Base-by-base conservation (phyloP, 2,329 filamentous ascomycete species). In the Fusarium nelsonii region DNA sequence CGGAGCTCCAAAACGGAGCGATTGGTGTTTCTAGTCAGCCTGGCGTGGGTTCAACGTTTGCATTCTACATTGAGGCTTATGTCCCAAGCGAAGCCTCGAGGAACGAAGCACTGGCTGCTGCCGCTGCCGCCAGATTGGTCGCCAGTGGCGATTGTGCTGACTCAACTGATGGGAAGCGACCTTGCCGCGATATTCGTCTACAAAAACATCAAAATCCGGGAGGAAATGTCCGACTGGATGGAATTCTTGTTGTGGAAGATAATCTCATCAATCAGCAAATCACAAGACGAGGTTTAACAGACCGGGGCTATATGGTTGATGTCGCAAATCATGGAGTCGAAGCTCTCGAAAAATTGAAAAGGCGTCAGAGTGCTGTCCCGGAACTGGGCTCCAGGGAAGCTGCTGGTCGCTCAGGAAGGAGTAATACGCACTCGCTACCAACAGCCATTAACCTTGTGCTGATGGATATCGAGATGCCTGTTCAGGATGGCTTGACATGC, bases 401-500 rank as follows among this genome's bases (percentile, higher is more conserved):
- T 12, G 51, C 45, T 33, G 58, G 55, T 14, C 46, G 49, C 32
- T 54, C 65, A 30, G 66, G 64, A 20, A 68, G 66, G 58, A 65
- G 32, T 39, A 65, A 51, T 16, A 40, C 63, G 11, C 62, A 68
- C 36, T 51, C 66, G 5, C 37, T 58, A 10, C 69, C 71, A 8
- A 69, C 83, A 28, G 79, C 82, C 2, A 78, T 91, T 26, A 86
- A 86, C 50, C 81, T 92, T 6, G 87, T 93, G 18, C 81, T 93
- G 20, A 93, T 93, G 91, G 91, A 93, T 72, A 88, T 92, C 70
- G 90, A 92, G 74, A 92, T 93, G 91, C 91, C 91, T 2, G 80
- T 92, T 16, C 90, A 91, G 83, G 90, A 92, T 70, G 91, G 91
- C 0, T 80, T 91, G 58, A 87, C 88, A 2, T 91, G 90, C 74